Evolutionary conservation across 441 rosid genomes (phyloP).

Genomic region (Croton setiger): DNA sequence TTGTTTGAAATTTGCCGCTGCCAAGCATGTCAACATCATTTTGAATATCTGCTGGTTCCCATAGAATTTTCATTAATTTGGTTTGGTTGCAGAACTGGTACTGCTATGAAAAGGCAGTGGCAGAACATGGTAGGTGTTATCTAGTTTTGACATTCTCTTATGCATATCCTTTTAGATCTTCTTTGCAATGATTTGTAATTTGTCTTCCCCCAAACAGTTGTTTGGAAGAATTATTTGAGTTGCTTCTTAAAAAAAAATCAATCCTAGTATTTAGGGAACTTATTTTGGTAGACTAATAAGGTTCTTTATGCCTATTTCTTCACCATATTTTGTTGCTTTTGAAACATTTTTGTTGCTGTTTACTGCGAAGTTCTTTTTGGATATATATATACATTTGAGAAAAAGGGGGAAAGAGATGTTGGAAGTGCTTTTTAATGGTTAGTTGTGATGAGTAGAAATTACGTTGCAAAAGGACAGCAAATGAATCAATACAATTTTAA

Average conservation of each 20-base stretch:
- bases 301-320: not conserved
- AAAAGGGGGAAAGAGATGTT: no score
- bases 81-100: slow-evolving; percentile 65
- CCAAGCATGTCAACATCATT: not conserved
- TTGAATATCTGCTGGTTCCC: not conserved
- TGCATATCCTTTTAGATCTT: not conserved
- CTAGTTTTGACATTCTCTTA: no score
- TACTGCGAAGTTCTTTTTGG: no score
- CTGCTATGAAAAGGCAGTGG: slow-evolving; percentile 79
- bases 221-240: not conserved
- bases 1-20: not conserved
- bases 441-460: not conserved
- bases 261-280: no score
- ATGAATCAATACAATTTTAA: no score
- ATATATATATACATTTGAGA: no score
- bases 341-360: not conserved
- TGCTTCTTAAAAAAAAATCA: not conserved
- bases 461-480: not conserved
- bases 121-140: slow-evolving; percentile 74
- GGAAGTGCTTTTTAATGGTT: no score
- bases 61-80: not conserved
- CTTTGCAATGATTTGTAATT: not conserved
- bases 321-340: not conserved
- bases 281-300: no score
- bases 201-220: not conserved